These are phyloP conservation scores for Melaleuca quinquenervia DNA, from an alignment of 345 rosid species.

Conservation along the genomic window DNA sequence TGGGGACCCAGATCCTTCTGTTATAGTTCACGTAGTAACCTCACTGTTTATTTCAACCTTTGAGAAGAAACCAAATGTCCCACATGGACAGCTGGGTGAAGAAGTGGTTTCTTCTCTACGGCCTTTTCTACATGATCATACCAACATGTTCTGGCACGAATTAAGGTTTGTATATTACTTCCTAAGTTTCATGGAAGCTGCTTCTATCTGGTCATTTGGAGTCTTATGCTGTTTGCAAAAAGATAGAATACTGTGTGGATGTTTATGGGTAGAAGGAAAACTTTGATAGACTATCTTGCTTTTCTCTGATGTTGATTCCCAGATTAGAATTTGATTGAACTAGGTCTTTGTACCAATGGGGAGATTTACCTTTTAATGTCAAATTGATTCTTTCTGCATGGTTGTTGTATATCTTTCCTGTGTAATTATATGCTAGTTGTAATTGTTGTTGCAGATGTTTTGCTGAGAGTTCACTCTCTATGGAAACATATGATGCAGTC, in stretches of 20 bases:
- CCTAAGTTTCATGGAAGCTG: background rate
- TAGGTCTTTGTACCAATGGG: background rate
- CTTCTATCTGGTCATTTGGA: background rate
- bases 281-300: background rate
- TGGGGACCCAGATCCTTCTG: conserved; percentile 58
- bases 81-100: conserved; percentile 5
- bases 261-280: background rate
- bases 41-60: conserved; percentile 34
- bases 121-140: conserved; percentile 29
- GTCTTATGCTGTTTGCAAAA: background rate
- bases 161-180: conserved; percentile 23
- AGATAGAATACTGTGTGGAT: background rate
- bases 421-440: background rate
- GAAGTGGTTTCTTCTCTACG: conserved; percentile 26
- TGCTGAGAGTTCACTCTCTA: conserved; percentile 39
- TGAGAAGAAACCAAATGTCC: conserved; percentile 17
- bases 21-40: conserved; percentile 59
- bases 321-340: background rate
- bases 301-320: background rate
- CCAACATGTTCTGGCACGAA: conserved; percentile 66
- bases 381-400: background rate
- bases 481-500: conserved; percentile 68
- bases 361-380: background rate
- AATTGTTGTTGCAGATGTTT: conserved; percentile 36
- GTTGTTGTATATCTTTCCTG: background rate